Conservation (phyloP, 805 yeast genomes). For the Candida arabinofermentans region DNA sequence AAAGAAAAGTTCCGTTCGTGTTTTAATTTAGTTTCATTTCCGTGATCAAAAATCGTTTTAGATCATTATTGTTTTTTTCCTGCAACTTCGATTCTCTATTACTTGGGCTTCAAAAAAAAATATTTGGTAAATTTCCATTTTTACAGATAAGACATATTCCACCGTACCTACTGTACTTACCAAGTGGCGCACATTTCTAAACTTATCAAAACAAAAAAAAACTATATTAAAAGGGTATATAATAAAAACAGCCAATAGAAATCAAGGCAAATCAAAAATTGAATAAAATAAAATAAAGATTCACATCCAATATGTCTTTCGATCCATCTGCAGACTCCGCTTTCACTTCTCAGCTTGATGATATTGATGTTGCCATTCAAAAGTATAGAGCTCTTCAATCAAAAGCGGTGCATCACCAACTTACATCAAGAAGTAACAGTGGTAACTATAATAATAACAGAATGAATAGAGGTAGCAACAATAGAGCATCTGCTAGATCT, state of each 20-base stretch:
- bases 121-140: no score
- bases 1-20: not conserved
- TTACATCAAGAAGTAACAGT: not conserved
- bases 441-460: not conserved
- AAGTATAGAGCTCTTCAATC: not conserved
- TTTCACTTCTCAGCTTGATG: slow-evolving; percentile 12
- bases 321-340: slow-evolving; percentile 2
- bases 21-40: not conserved
- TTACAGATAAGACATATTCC: no score
- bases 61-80: not conserved
- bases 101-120: not conserved
- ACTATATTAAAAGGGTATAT: no score
- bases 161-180: no score
- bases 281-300: not conserved
- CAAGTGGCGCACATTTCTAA: no score
- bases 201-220: no score
- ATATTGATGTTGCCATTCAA: slow-evolving; percentile 7
- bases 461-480: not conserved
- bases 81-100: not conserved
- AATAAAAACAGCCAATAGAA: no score
- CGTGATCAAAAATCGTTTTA: not conserved
- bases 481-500: not conserved
- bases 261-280: not conserved
- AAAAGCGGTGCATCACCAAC: not conserved
- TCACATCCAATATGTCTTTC: not conserved